A percentile compares a stretch with the other conserved stretches of the same genome.
phyloP scores from a whole-genome alignment of 129 eudicot genomes.

The Flaveria ramosissima region DNA sequence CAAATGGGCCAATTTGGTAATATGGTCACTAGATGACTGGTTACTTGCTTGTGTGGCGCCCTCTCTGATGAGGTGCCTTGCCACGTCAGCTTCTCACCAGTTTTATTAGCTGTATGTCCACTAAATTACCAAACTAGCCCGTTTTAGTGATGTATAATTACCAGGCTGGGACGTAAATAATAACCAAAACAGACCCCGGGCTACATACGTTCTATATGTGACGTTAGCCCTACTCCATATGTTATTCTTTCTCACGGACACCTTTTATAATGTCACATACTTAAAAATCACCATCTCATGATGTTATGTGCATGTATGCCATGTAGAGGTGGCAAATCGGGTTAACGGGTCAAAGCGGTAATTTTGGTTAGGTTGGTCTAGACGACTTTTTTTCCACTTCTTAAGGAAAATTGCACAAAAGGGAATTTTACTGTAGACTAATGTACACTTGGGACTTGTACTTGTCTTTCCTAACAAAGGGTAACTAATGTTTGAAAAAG shows the following conservation, averaged over 20 bases:
- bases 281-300: conserved; percentile 14
- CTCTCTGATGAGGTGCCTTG: neutral
- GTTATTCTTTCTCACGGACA: neutral
- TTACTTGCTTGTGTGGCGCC: neutral
- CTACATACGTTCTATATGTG: neutral
- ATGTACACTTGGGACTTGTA: neutral
- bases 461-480: neutral
- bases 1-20: neutral
- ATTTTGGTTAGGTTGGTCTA: neutral
- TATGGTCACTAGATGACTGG: neutral
- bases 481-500: neutral
- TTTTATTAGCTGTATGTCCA: too few species aligned
- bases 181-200: neutral
- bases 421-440: neutral
- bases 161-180: neutral
- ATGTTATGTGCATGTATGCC: neutral
- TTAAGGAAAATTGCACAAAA: neutral
- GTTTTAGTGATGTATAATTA: neutral
- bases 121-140: neutral
- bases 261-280: neutral
- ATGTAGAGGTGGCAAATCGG: neutral
- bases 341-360: neutral
- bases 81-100: too few species aligned
- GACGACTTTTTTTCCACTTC: neutral
- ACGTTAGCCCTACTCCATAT: neutral